These are phyloP conservation scores for Pseudocercospora crystallina DNA, from an alignment of 2,329 filamentous ascomycete genomes.

Conservation along the genomic window DNA sequence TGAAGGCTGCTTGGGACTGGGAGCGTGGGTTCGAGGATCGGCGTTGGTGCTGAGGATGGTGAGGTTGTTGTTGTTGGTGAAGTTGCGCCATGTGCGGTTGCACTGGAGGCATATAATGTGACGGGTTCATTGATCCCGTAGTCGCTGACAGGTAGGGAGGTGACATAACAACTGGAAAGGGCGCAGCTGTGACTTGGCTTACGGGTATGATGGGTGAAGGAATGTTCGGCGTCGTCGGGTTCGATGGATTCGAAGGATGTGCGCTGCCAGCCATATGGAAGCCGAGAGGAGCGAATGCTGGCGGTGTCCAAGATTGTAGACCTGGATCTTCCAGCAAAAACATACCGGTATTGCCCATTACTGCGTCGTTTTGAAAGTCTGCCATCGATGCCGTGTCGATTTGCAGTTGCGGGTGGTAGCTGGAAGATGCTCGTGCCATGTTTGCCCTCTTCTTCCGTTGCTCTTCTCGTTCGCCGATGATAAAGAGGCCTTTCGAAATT, in stretches of 20 bases:
- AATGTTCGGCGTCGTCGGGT: constrained; percentile 22
- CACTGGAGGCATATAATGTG: constrained; percentile 27
- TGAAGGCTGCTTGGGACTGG: constrained; percentile 19
- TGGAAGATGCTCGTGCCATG: constrained; percentile 13
- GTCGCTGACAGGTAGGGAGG: constrained; percentile 17
- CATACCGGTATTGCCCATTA: constrained; percentile 52
- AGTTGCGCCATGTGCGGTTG: constrained; percentile 26
- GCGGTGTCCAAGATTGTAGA: constrained; percentile 36
- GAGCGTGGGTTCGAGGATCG: constrained; percentile 4
- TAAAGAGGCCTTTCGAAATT: constrained; percentile 35
- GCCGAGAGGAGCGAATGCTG: constrained; percentile 29
- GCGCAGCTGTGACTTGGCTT: constrained; percentile 33
- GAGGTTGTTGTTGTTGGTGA: constrained; percentile 10
- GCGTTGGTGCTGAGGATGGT: constrained; percentile 14
- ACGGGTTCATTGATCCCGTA: constrained; percentile 16
- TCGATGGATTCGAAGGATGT: constrained; percentile 20
- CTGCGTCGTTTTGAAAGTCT: constrained; percentile 37
- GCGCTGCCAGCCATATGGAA: constrained; percentile 32
- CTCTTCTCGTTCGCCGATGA: constrained; percentile 21
- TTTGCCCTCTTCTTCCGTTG: constrained; percentile 19
- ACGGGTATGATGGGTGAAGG: constrained; percentile 28
- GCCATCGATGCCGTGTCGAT: constrained; percentile 27
- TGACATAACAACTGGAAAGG: constrained; percentile 32
- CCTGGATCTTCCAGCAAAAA: constrained; percentile 48
- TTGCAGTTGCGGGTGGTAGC: constrained; percentile 20